phyloP scores from a whole-genome alignment of 306 rosid genomes.

The Lupinus albus region DNA sequence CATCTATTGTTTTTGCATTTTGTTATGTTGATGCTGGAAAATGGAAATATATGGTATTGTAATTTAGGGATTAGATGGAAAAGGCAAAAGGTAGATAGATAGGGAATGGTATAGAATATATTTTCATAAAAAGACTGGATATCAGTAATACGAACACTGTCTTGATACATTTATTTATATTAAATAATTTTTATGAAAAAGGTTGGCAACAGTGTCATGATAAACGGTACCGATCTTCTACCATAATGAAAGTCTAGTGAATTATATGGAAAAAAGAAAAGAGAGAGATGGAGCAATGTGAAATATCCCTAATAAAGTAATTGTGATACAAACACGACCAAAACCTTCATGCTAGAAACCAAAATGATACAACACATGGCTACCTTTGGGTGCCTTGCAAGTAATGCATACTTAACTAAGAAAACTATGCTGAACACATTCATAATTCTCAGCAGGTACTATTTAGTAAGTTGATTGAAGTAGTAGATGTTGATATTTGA shows the following conservation, averaged over 20 bases:
- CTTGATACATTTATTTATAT: neutral
- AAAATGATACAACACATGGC: constrained; percentile 11
- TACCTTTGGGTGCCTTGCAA: constrained; percentile 5
- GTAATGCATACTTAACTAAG: neutral
- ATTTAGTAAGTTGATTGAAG: constrained; percentile 16
- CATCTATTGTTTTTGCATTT: constrained; percentile 23
- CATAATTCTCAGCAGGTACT: constrained; percentile 9
- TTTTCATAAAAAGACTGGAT: neutral
- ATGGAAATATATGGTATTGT: constrained; percentile 3
- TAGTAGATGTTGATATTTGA: constrained; percentile 21
- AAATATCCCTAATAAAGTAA: constrained; percentile 1
- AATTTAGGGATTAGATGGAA: constrained; percentile 27
- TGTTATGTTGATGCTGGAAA: constrained; percentile 17
- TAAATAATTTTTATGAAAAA: constrained; percentile 7
- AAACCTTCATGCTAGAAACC: constrained; percentile 4
- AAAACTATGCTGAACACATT: constrained; percentile 1
- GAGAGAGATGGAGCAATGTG: constrained; percentile 7
- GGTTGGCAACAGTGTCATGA: neutral
- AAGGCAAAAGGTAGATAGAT: constrained; percentile 5
- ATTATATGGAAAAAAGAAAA: constrained; percentile 21
- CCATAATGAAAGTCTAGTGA: neutral
- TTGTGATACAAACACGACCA: neutral
- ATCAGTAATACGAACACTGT: neutral
- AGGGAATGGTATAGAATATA: neutral
- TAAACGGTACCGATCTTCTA: neutral